Conservation (phyloP, 2,329 filamentous ascomycete genomes). For the Trichophyton equinum region DNA sequence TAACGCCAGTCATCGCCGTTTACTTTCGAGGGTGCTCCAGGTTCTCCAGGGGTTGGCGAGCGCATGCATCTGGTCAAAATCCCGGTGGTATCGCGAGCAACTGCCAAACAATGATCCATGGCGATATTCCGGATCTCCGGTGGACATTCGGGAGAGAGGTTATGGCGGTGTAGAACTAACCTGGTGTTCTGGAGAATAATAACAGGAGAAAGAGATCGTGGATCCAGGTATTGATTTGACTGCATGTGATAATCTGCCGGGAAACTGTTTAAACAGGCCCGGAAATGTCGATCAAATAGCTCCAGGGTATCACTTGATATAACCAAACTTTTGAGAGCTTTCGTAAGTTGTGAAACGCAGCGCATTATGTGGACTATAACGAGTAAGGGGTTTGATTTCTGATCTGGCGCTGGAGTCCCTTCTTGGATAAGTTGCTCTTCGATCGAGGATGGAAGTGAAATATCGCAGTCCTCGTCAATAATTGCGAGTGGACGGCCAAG, state of each 20-base stretch:
- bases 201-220: constrained; percentile 60
- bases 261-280: constrained; percentile 59
- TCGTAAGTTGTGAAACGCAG: constrained; percentile 60
- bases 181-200: constrained; percentile 70
- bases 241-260: constrained; percentile 60
- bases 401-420: constrained; percentile 31
- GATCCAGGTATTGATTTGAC: constrained; percentile 56
- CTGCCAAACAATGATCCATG: constrained; percentile 61
- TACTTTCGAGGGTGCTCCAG: constrained; percentile 22
- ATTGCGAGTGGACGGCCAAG: constrained; percentile 70
- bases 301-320: constrained; percentile 56
- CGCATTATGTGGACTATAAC: constrained; percentile 72
- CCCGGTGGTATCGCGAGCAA: constrained; percentile 65
- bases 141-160: constrained; percentile 61
- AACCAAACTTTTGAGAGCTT: constrained; percentile 54
- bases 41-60: constrained; percentile 20
- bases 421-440: constrained; percentile 56
- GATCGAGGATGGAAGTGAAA: constrained; percentile 62
- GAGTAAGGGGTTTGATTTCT: constrained; percentile 58
- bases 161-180: constrained; percentile 79
- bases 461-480: constrained; percentile 77
- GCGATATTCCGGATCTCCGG: constrained; percentile 55
- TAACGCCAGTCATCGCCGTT: constrained; percentile 39
- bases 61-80: constrained; percentile 57
- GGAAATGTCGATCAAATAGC: constrained; percentile 73